A percentile compares a stretch with the other conserved stretches of the same genome.
Evolutionary conservation across 2,329 filamentous ascomycete species (phyloP).

Genomic region (Davidsoniella virescens): DNA sequence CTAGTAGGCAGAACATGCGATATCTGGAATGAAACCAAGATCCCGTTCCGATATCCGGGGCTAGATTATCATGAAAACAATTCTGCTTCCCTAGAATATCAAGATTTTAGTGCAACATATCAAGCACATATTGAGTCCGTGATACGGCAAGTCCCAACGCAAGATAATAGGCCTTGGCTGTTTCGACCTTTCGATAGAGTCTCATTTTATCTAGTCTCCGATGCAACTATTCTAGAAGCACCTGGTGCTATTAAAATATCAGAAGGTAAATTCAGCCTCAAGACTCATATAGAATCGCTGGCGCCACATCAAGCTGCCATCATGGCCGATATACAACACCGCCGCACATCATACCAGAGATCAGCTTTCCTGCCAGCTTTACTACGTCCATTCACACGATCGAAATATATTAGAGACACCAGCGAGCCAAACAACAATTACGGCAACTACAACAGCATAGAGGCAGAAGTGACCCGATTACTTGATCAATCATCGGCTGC

Average conservation of each 20-base stretch:
- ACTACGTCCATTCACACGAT: too few species aligned
- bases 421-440: too few species aligned
- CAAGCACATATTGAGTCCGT: too few species aligned
- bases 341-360: not conserved
- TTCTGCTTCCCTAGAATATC: too few species aligned
- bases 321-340: not conserved
- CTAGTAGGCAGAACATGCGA: constrained; percentile 22
- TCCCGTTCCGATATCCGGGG: not conserved
- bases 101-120: too few species aligned
- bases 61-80: not conserved
- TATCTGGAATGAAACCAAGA: constrained; percentile 19
- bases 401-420: too few species aligned
- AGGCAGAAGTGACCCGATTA: too few species aligned
- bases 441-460: too few species aligned
- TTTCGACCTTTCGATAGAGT: constrained; percentile 22
- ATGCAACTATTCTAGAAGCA: constrained; percentile 9
- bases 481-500: not conserved
- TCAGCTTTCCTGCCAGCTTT: too few species aligned
- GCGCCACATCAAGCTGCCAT: not conserved
- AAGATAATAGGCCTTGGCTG: constrained; percentile 16
- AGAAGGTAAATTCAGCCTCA: not conserved
- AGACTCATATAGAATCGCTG: not conserved
- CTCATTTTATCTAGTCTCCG: constrained; percentile 19
- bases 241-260: not conserved
- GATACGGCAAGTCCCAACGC: not conserved